Percentiles rank a stretch among this genome's conserved stretches.
Evolutionary conservation across 2,329 filamentous ascomycete species (phyloP).

Genomic region (Myriosclerotinia duriaeana): DNA sequence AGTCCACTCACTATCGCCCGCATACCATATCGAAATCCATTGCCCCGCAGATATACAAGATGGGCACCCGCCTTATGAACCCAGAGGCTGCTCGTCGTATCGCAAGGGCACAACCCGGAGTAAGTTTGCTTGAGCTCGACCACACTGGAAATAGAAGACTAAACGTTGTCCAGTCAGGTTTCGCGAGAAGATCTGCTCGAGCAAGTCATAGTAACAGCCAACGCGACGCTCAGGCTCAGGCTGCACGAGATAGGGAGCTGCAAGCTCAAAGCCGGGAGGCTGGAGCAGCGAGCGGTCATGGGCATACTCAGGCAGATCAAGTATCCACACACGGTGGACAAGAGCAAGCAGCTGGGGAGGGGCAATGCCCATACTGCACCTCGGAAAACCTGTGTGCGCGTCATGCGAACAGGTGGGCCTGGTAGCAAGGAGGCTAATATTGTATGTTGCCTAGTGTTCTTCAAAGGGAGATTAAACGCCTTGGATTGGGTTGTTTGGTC

Average conservation of each 20-base stretch:
- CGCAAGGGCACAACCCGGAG: slow-evolving; percentile 13
- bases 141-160: neutral
- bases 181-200: slow-evolving; percentile 16
- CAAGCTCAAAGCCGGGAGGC: neutral
- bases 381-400: slow-evolving; percentile 8
- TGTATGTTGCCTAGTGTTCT: neutral
- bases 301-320: slow-evolving; percentile 6
- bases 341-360: neutral
- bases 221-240: slow-evolving; percentile 5
- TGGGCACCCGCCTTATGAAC: slow-evolving; percentile 5
- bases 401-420: slow-evolving; percentile 12
- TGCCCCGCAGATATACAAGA: neutral
- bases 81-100: slow-evolving; percentile 10
- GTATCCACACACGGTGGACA: neutral
- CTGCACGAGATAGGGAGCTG: neutral
- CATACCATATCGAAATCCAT: neutral
- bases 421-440: neutral
- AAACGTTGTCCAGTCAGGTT: slow-evolving; percentile 8
- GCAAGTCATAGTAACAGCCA: slow-evolving; percentile 6
- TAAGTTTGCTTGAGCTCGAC: slow-evolving; percentile 1
- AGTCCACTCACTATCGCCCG: neutral
- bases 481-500: neutral
- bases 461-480: neutral
- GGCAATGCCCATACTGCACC: neutral
- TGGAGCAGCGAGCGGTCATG: neutral